Conservation (phyloP, 331 rosid species). For the Saraca asoca region DNA sequence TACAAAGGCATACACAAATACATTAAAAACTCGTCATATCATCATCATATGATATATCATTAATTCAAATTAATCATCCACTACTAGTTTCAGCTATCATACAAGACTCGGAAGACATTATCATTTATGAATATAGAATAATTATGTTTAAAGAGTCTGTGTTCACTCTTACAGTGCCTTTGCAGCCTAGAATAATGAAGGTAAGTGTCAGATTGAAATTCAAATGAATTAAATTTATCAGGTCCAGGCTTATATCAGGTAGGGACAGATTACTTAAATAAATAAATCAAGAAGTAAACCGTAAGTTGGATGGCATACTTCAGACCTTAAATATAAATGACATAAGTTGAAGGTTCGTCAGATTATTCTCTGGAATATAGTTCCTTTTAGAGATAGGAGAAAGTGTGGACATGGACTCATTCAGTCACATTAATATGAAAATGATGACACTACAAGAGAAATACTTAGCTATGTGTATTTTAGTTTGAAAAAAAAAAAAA, state of each 20-base stretch:
- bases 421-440: neutral
- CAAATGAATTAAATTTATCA: neutral
- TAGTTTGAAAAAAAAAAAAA: neutral
- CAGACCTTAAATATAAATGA: neutral
- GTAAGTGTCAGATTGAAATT: neutral
- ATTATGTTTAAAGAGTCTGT: conserved; percentile 4
- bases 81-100: conserved; percentile 7
- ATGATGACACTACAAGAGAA: neutral
- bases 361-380: neutral
- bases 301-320: neutral
- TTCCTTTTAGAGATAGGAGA: neutral
- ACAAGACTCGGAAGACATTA: conserved; percentile 10
- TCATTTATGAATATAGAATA: conserved; percentile 10
- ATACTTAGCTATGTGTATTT: neutral
- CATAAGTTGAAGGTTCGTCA: neutral
- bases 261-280: no score
- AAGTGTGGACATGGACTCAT: neutral
- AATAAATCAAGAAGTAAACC: no score
- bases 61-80: conserved; percentile 4
- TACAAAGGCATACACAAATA: conserved; percentile 27
- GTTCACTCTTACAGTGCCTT: conserved; percentile 14
- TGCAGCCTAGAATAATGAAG: neutral
- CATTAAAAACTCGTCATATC: conserved; percentile 18
- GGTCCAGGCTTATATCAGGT: neutral
- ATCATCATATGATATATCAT: conserved; percentile 14